phyloP scores from a whole-genome alignment of 208 protist genomes.

The Trypanosoma conorhini region DNA sequence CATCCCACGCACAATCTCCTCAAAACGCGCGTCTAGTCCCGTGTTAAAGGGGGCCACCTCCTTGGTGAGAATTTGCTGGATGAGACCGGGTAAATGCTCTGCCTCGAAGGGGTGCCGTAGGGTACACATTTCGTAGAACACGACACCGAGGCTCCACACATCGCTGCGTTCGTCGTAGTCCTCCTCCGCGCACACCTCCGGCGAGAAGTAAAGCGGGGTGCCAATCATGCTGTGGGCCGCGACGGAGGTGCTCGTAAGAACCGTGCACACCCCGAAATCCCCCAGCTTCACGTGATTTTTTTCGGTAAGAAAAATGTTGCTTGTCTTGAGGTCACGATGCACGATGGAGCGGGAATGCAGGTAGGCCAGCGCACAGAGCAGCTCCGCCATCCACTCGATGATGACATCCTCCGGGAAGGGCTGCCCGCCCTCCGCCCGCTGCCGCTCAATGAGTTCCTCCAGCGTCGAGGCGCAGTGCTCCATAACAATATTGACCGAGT shows the following conservation, averaged over 20 bases:
- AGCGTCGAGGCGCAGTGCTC: slow-evolving; percentile 89
- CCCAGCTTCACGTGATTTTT: slow-evolving; percentile 93
- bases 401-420: slow-evolving; percentile 73
- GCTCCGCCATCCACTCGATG: slow-evolving; percentile 90
- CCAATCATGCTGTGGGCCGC: slow-evolving; percentile 83
- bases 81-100: slow-evolving; percentile 64
- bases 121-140: slow-evolving; percentile 96
- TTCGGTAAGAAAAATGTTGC: slow-evolving; percentile 92
- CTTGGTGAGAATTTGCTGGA: slow-evolving; percentile 67
- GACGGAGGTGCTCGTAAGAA: slow-evolving; percentile 62
- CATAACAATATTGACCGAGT: slow-evolving; percentile 89
- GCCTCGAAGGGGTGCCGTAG: slow-evolving; percentile 78
- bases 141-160: slow-evolving; percentile 96
- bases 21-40: slow-evolving; percentile 60
- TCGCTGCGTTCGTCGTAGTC: slow-evolving; percentile 92
- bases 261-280: slow-evolving; percentile 90
- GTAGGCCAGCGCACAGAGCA: slow-evolving; percentile 83
- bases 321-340: slow-evolving; percentile 93
- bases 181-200: slow-evolving; percentile 88
- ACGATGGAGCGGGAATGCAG: slow-evolving; percentile 88
- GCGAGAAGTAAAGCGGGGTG: slow-evolving; percentile 93
- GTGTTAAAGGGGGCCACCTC: slow-evolving; percentile 75
- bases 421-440: slow-evolving; percentile 49
- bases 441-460: slow-evolving; percentile 85
- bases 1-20: slow-evolving; percentile 81